These are phyloP conservation scores for Talaromyces sp. DNA, from an alignment of 2,329 filamentous ascomycete genomes.

Conservation along the genomic window DNA sequence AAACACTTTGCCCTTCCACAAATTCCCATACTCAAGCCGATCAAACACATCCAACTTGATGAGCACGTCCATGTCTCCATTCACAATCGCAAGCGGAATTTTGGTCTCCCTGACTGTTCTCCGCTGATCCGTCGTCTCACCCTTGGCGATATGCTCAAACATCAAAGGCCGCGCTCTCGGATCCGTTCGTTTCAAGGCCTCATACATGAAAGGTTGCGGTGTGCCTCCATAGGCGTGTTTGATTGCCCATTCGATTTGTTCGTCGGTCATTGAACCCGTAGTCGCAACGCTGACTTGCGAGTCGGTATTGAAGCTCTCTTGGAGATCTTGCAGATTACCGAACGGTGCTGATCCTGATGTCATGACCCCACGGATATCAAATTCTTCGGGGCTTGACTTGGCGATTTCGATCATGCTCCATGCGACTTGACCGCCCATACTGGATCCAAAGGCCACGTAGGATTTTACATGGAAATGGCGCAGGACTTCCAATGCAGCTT, in stretches of 20 bases:
- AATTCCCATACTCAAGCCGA: slow-evolving; percentile 6
- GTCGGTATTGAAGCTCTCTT: neutral
- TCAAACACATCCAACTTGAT: slow-evolving; percentile 7
- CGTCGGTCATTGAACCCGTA: neutral
- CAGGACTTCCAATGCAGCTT: slow-evolving; percentile 29
- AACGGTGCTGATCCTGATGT: slow-evolving; percentile 27
- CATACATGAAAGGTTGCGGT: neutral
- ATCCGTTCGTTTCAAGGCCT: neutral
- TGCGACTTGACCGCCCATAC: slow-evolving; percentile 22
- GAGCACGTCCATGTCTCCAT: neutral
- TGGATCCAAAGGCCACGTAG: slow-evolving; percentile 32
- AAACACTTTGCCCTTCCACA: slow-evolving; percentile 2
- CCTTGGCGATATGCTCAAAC: slow-evolving; percentile 2
- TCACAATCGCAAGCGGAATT: slow-evolving; percentile 1
- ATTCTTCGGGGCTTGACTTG: slow-evolving; percentile 21
- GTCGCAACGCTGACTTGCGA: neutral
- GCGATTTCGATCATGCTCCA: slow-evolving; percentile 30
- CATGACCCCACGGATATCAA: slow-evolving; percentile 22
- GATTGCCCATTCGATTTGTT: neutral
- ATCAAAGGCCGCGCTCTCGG: neutral
- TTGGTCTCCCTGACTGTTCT: neutral
- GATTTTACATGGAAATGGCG: slow-evolving; percentile 22
- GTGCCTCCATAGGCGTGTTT: neutral
- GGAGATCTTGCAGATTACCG: neutral
- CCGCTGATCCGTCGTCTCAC: neutral